Conservation (phyloP, 192 early-diverging fungal species). For the Fimicolochytrium jonesii region DNA sequence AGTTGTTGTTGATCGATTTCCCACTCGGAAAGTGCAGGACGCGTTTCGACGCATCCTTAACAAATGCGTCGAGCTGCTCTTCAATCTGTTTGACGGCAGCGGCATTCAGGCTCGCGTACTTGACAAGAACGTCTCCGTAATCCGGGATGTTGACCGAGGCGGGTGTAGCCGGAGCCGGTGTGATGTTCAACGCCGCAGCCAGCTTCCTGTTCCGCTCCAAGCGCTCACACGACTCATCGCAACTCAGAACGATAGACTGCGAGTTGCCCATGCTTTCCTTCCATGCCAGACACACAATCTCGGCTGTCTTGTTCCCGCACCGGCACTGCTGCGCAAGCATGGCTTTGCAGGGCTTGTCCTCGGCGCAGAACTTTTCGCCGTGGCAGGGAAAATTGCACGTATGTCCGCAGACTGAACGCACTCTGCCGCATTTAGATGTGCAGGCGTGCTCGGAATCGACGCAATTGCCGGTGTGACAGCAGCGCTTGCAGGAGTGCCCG, state of each 20-base stretch:
- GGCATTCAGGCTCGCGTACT: slow-evolving; percentile 59
- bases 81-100: slow-evolving; percentile 70
- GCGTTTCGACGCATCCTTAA: slow-evolving; percentile 48
- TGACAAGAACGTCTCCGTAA: slow-evolving; percentile 63
- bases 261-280: slow-evolving; percentile 39
- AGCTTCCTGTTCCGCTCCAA: slow-evolving; percentile 72
- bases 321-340: slow-evolving; percentile 60
- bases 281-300: slow-evolving; percentile 65
- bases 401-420: slow-evolving; percentile 81
- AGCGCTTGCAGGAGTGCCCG: slow-evolving; percentile 73
- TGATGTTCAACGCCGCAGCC: slow-evolving; percentile 70
- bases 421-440: slow-evolving; percentile 65
- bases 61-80: slow-evolving; percentile 58
- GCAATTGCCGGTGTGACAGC: slow-evolving; percentile 80
- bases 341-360: slow-evolving; percentile 65
- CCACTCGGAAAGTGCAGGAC: slow-evolving; percentile 65
- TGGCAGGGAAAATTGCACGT: slow-evolving; percentile 72
- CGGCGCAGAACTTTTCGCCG: slow-evolving; percentile 67
- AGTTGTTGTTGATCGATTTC: slow-evolving; percentile 57
- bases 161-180: not conserved
- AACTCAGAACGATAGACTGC: slow-evolving; percentile 45
- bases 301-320: slow-evolving; percentile 66
- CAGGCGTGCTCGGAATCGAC: slow-evolving; percentile 60
- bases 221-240: slow-evolving; percentile 78
- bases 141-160: slow-evolving; percentile 16